These are phyloP conservation scores for Trichoderma koningii DNA, from an alignment of 2,329 filamentous ascomycete species.

Conservation along the genomic window DNA sequence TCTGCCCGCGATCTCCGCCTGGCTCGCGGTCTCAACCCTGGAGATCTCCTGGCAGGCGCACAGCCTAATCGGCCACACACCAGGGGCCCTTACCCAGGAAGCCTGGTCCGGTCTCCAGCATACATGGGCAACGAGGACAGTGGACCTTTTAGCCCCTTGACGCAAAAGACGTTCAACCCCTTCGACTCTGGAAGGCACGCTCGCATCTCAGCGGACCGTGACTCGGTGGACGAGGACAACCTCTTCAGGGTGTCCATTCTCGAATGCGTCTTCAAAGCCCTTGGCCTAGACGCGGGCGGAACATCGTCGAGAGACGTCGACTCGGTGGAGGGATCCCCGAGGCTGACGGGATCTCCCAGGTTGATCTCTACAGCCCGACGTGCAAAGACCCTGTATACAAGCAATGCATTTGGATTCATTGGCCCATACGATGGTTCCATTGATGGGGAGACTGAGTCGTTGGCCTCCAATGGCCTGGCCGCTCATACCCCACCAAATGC, in stretches of 20 bases:
- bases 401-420: constrained; percentile 86
- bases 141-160: constrained; percentile 47
- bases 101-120: constrained; percentile 24
- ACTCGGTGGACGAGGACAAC: constrained; percentile 83
- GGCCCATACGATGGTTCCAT: constrained; percentile 73
- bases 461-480: constrained; percentile 70
- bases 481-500: constrained; percentile 64
- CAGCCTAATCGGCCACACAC: constrained; percentile 62
- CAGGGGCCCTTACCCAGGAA: constrained; percentile 29
- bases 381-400: constrained; percentile 71
- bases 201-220: constrained; percentile 64
- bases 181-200: constrained; percentile 56
- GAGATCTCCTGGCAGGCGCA: constrained; percentile 79
- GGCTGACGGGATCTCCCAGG: constrained; percentile 67
- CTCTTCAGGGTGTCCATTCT: constrained; percentile 87
- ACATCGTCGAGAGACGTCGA: constrained; percentile 66
- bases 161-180: constrained; percentile 56
- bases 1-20: constrained; percentile 47
- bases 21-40: constrained; percentile 61
- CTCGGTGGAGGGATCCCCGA: constrained; percentile 83
- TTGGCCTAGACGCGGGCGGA: constrained; percentile 74
- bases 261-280: constrained; percentile 93
- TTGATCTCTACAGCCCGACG: constrained; percentile 81
- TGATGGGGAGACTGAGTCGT: constrained; percentile 85
- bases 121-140: constrained; percentile 40